Conservation (phyloP, 2,329 filamentous ascomycete species). For the Chaetomiaceae sp. region DNA sequence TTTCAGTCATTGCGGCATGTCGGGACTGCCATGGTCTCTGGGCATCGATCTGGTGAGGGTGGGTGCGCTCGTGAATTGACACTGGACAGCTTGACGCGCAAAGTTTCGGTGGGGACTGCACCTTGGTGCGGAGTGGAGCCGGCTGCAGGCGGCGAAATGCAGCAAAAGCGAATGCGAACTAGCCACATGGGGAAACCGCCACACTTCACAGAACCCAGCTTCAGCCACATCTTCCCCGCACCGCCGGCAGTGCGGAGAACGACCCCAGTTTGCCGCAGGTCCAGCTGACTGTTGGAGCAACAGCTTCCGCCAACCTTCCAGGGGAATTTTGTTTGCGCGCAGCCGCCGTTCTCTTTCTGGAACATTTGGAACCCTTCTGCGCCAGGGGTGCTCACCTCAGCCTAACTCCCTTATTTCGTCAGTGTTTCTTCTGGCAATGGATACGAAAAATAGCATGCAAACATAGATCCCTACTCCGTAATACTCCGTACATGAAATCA, state of each 20-base stretch:
- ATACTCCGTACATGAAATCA: no score
- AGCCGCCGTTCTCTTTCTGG: conserved; percentile 15
- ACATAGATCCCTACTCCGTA: not conserved
- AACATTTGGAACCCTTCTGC: no score
- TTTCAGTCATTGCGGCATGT: conserved; percentile 61
- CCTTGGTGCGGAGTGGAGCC: no score
- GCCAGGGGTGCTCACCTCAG: no score
- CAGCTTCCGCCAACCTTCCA: conserved; percentile 13
- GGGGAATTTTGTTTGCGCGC: conserved; percentile 8
- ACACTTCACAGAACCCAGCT: no score
- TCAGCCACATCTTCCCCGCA: conserved; percentile 8
- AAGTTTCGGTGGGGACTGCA: conserved; percentile 3
- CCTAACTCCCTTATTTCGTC: no score
- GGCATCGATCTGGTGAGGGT: conserved; percentile 3
- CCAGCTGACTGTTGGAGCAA: conserved; percentile 16
- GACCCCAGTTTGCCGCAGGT: conserved; percentile 2
- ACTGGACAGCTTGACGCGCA: not conserved
- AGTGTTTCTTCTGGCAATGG: no score
- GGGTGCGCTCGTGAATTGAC: conserved; percentile 2
- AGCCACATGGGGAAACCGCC: no score
- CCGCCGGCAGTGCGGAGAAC: not conserved
- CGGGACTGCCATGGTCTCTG: conserved; percentile 7
- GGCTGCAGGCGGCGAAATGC: no score
- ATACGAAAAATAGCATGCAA: not conserved
- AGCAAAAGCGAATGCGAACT: no score